Evolutionary conservation across 805 yeast genomes (phyloP).

Genomic region (Metschnikowia santaceciliae): DNA sequence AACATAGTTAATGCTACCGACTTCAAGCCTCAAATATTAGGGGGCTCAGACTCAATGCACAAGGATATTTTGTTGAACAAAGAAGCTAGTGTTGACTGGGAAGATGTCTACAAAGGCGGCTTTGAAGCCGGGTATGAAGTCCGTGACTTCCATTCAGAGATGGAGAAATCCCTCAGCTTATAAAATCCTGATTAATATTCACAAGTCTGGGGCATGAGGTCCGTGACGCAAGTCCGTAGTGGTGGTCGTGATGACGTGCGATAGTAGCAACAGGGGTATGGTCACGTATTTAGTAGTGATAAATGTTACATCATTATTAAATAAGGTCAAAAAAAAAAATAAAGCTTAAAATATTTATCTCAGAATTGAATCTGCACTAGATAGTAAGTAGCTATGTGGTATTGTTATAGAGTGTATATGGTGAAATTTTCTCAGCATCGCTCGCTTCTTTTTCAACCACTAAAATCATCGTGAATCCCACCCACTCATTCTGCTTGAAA

Average conservation of each 20-base stretch:
- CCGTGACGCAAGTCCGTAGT: neutral
- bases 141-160: slow-evolving; percentile 64
- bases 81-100: slow-evolving; percentile 86
- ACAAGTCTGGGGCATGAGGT: neutral
- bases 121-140: slow-evolving; percentile 37
- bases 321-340: neutral
- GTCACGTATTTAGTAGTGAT: neutral
- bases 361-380: neutral
- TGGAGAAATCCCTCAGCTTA: slow-evolving; percentile 62
- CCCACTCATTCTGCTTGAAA: neutral
- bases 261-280: neutral
- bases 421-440: slow-evolving; percentile 6
- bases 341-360: too few species aligned
- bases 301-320: neutral
- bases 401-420: neutral
- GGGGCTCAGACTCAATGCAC: slow-evolving; percentile 59
- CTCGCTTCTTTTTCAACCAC: slow-evolving; percentile 3
- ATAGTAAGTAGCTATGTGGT: neutral
- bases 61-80: slow-evolving; percentile 74
- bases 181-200: slow-evolving; percentile 13
- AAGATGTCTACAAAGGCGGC: slow-evolving; percentile 75
- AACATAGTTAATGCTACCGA: slow-evolving; percentile 66
- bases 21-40: slow-evolving; percentile 60
- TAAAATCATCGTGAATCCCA: neutral
- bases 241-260: neutral